phyloP scores from a whole-genome alignment of 2,329 filamentous ascomycete species.

The Neurospora crassa region DNA sequence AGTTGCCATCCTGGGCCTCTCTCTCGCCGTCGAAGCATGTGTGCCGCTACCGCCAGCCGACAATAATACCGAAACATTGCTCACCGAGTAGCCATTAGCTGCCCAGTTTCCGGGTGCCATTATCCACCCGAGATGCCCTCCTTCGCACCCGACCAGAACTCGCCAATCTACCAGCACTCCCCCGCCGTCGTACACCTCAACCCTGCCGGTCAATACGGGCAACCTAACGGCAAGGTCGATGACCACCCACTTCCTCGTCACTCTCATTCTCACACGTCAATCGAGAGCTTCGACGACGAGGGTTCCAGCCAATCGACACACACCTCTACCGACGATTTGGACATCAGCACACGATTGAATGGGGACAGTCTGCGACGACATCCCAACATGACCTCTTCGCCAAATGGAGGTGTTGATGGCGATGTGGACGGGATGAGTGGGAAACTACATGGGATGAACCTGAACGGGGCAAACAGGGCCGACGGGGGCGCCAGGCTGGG shows the following conservation, averaged over 20 bases:
- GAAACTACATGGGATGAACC: not conserved
- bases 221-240: conserved; percentile 23
- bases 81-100: conserved; percentile 8
- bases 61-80: conserved; percentile 9
- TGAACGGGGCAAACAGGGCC: conserved; percentile 21
- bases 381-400: conserved; percentile 50
- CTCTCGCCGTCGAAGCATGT: conserved; percentile 12
- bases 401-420: conserved; percentile 42
- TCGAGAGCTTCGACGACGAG: conserved; percentile 43
- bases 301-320: conserved; percentile 43
- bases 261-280: conserved; percentile 33
- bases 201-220: conserved; percentile 25
- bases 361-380: conserved; percentile 27
- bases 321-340: conserved; percentile 39
- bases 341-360: conserved; percentile 33
- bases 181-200: conserved; percentile 36
- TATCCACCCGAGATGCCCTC: conserved; percentile 37
- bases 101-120: conserved; percentile 4
- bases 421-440: conserved; percentile 23
- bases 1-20: not conserved
- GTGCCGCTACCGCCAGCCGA: conserved; percentile 4
- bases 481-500: conserved; percentile 1
- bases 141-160: conserved; percentile 39
- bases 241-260: conserved; percentile 21
- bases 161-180: conserved; percentile 31